Conservation (phyloP, 345 rosid species). For the Brassica rapa region DNA sequence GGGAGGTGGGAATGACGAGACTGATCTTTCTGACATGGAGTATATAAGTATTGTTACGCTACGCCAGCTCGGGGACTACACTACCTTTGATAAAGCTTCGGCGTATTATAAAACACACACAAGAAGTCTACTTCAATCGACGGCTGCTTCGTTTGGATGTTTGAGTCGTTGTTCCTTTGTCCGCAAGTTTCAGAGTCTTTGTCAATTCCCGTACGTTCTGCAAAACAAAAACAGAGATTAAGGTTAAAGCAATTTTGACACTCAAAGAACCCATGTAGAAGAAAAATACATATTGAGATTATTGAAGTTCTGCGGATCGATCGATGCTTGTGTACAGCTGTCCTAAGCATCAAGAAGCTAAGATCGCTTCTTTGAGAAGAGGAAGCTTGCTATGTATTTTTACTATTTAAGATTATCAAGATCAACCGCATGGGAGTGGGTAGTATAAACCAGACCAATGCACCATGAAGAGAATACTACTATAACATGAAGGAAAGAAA, state of each 20-base stretch:
- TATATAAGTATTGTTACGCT: conserved; percentile 30
- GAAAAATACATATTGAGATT: background rate
- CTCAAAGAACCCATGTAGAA: background rate
- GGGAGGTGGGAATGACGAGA: background rate
- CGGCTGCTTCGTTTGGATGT: conserved; percentile 31
- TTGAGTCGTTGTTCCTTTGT: conserved; percentile 19
- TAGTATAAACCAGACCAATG: conserved; percentile 4
- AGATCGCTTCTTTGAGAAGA: background rate
- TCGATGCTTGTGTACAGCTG: background rate
- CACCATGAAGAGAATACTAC: conserved; percentile 7
- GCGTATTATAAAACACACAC: background rate
- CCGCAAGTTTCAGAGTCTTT: conserved; percentile 33
- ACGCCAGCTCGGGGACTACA: conserved; percentile 16
- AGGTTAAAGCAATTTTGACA: background rate
- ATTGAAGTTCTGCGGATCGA: background rate
- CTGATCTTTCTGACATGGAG: conserved; percentile 21
- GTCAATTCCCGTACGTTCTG: conserved; percentile 42
- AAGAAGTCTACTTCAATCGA: conserved; percentile 29
- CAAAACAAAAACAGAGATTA: background rate
- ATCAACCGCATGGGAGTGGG: background rate
- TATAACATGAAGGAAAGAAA: conserved; percentile 7
- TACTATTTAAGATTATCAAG: background rate
- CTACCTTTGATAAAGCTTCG: conserved; percentile 27
- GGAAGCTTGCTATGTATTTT: background rate
- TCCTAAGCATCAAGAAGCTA: background rate